Conservation (phyloP, 106 monocot genomes). For the Triglochin maritima region DNA sequence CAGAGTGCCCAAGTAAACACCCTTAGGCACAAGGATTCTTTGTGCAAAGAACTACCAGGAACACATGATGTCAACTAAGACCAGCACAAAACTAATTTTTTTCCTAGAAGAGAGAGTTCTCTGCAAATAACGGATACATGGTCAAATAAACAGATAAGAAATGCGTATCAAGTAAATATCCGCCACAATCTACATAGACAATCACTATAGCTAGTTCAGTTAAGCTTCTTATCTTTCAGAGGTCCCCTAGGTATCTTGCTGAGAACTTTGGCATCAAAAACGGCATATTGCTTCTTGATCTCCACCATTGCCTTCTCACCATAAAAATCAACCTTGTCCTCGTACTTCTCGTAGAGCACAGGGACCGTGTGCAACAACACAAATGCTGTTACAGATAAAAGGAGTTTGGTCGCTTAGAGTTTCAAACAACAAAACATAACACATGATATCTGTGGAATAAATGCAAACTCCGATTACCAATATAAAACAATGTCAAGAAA, state of each 20-base stretch:
- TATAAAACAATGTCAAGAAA: constrained; percentile 42
- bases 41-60: too few species aligned
- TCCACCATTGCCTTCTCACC: constrained; percentile 32
- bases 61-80: too few species aligned
- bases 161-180: too few species aligned
- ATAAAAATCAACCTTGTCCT: constrained; percentile 31
- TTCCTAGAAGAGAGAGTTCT: too few species aligned
- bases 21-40: too few species aligned
- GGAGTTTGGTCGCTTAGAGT: too few species aligned
- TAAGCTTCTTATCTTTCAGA: constrained; percentile 38
- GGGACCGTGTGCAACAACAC: constrained; percentile 36
- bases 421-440: neutral
- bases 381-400: constrained; percentile 21
- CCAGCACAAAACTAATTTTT: too few species aligned
- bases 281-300: constrained; percentile 43
- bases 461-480: constrained; percentile 15
- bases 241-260: constrained; percentile 36
- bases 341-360: constrained; percentile 46
- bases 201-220: too few species aligned
- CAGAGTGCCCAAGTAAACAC: too few species aligned
- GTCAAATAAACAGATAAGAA: too few species aligned
- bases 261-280: constrained; percentile 25
- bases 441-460: neutral
- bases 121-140: too few species aligned
- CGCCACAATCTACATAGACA: too few species aligned